phyloP scores from a whole-genome alignment of 768 basidiomycete genomes.

The Agaricus subrufescens region DNA sequence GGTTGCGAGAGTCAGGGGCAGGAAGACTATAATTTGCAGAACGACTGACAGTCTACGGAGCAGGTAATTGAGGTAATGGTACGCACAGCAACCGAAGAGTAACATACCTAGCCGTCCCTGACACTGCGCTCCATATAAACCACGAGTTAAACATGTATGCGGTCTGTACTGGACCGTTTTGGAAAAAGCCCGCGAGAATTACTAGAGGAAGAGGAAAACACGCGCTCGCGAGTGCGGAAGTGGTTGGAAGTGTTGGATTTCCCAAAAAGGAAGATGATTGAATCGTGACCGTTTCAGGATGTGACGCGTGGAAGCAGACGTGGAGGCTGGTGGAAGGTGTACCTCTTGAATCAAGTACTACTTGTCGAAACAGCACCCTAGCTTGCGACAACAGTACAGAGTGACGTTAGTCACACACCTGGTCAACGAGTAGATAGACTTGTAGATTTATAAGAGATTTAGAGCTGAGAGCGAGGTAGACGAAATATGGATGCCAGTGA shows the following conservation, averaged over 20 bases:
- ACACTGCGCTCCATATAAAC: slow-evolving; percentile 62
- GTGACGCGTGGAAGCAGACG: background rate
- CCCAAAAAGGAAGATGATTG: background rate
- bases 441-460: no score
- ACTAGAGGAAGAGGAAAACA: background rate
- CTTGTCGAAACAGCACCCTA: no score
- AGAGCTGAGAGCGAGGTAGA: no score
- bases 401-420: no score
- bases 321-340: background rate
- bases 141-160: slow-evolving; percentile 47
- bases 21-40: slow-evolving; percentile 76
- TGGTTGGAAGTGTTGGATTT: background rate
- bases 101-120: slow-evolving; percentile 56
- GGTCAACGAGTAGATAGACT: no score
- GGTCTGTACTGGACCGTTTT: background rate
- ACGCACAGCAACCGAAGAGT: background rate
- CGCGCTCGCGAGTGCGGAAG: no score
- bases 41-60: slow-evolving; percentile 62
- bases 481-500: no score
- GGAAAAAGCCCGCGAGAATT: background rate
- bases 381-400: no score
- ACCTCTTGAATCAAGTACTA: no score
- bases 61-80: slow-evolving; percentile 1
- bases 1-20: slow-evolving; percentile 81
- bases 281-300: slow-evolving; percentile 3